phyloP scores from a whole-genome alignment of 2,329 filamentous ascomycete species.

The Pyrenochaeta sp. region DNA sequence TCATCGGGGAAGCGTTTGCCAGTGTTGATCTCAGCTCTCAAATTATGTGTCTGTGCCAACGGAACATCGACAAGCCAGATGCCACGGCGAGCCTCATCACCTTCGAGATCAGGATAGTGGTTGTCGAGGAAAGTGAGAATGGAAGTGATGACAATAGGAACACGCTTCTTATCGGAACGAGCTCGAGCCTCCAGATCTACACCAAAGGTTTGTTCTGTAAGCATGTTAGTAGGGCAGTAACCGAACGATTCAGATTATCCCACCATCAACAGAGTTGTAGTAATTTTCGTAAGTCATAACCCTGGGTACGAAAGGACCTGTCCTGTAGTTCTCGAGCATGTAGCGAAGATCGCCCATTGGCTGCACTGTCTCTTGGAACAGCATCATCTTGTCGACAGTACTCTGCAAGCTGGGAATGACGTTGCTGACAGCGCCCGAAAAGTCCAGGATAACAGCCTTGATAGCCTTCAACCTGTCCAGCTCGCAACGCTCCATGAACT shows the following conservation, averaged over 20 bases:
- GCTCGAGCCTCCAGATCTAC: constrained; percentile 97
- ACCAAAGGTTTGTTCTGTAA: constrained; percentile 87
- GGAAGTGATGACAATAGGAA: constrained; percentile 89
- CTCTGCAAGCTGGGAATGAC: constrained; percentile 96
- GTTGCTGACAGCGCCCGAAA: constrained; percentile 96
- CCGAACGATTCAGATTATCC: constrained; percentile 9
- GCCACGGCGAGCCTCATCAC: constrained; percentile 87
- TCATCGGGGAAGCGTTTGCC: constrained; percentile 81
- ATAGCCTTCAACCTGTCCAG: constrained; percentile 95
- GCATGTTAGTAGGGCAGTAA: constrained; percentile 19
- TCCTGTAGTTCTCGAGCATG: constrained; percentile 94
- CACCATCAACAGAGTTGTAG: constrained; percentile 91
- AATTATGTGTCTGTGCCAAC: constrained; percentile 80
- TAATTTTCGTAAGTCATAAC: constrained; percentile 98
- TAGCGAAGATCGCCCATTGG: constrained; percentile 89
- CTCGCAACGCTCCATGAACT: constrained; percentile 97
- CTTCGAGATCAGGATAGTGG: constrained; percentile 96
- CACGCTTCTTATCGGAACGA: constrained; percentile 91
- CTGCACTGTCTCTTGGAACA: constrained; percentile 99
- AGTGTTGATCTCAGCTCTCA: constrained; percentile 84
- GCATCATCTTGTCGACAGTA: constrained; percentile 97
- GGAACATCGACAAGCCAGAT: constrained; percentile 97
- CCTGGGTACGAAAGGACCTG: constrained; percentile 87
- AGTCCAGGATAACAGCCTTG: constrained; percentile 97
- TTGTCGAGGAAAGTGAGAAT: constrained; percentile 95